Evolutionary conservation across 2,329 filamentous ascomycete genomes (phyloP), one percentile per base, ranked within the genome.

Genomic region (Fusarium annulatum): DNA sequence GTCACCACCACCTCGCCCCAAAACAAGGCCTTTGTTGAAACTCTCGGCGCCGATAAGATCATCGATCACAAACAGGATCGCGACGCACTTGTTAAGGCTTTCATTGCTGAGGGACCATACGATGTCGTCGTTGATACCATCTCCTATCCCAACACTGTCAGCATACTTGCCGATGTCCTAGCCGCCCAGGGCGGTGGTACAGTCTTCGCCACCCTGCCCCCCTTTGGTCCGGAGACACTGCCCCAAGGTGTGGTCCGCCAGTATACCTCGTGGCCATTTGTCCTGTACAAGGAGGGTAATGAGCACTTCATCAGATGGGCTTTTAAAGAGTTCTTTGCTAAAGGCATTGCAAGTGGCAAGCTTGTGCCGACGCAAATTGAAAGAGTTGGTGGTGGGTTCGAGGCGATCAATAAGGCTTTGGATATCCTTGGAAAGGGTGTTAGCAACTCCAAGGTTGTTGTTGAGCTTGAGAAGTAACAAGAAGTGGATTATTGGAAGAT

Each of bases 401-500:
- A 53, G 51, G 51, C 51, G 3, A 9, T 53, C 0, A 53, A 53
- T 15, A 18, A 19, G n/a, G 51, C 34, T 28, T 18, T 53, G 23
- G 34, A 28, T 53, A 53, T 21, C 15, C 9, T 53, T 14, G 14
- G 2, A n/a, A 39, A 53, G 14, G 51, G 51, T 2, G 23, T 53
- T 12, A 53, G 51, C 3, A 39, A 53, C 23, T n/a, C 51, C 1
- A 53, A 53, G 34, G 9, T 53, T 39, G 34, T 39, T 53, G 51
- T 53, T 18, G 51, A 53, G 51, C 23, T 53, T 16, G 18, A 39
- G 14, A 28, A 53, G 49, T 53, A 7, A 51, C 5, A 34, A 9
- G n/a, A 19, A 8, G 4, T 12, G 8, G 11, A 14, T 7, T 19
- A 2, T 4, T 7, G 2, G 8, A 23, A 4, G 3, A 23, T 7